Percentiles rank a stretch among this genome's conserved stretches.
These are phyloP conservation scores for Echinochloa phyllopogon DNA, from an alignment of 176 grass and related monocot species.

Conservation along the genomic window DNA sequence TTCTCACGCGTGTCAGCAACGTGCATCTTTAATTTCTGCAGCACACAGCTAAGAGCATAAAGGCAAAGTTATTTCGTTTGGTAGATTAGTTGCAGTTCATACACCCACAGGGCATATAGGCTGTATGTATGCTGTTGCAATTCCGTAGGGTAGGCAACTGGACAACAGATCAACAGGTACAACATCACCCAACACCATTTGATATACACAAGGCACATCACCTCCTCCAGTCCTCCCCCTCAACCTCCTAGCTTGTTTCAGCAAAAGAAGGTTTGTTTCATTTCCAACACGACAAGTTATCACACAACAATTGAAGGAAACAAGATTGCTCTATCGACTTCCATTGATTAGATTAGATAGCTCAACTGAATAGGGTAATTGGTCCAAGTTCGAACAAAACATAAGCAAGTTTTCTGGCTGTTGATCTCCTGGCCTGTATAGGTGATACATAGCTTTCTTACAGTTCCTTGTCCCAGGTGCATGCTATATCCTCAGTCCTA, in stretches of 20 bases:
- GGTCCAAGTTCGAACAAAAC: neutral
- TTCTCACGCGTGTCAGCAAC: constrained; percentile 41
- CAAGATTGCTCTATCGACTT: neutral
- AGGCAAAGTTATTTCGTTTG: constrained; percentile 47
- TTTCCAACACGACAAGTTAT: constrained; percentile 26
- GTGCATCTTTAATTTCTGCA: constrained; percentile 28
- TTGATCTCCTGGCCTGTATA: constrained; percentile 20
- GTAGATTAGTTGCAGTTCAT: constrained; percentile 23
- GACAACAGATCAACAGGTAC: constrained; percentile 22
- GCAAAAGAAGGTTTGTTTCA: neutral
- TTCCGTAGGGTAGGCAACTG: constrained; percentile 7
- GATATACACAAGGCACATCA: neutral
- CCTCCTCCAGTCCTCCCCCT: too few relatives aligned
- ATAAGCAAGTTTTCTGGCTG: neutral
- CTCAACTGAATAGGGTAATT: constrained; percentile 14
- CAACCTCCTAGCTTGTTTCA: neutral
- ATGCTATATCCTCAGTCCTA: constrained; percentile 33
- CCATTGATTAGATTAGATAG: constrained; percentile 35
- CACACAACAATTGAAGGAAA: constrained; percentile 11
- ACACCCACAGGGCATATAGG: neutral
- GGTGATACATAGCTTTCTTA: constrained; percentile 32
- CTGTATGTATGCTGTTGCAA: neutral
- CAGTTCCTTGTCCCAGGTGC: constrained; percentile 19
- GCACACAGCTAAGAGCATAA: constrained; percentile 38
- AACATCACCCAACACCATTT: neutral